These are phyloP conservation scores for Cocos nucifera DNA, from an alignment of 176 grass and related monocot genomes.

Conservation along the genomic window DNA sequence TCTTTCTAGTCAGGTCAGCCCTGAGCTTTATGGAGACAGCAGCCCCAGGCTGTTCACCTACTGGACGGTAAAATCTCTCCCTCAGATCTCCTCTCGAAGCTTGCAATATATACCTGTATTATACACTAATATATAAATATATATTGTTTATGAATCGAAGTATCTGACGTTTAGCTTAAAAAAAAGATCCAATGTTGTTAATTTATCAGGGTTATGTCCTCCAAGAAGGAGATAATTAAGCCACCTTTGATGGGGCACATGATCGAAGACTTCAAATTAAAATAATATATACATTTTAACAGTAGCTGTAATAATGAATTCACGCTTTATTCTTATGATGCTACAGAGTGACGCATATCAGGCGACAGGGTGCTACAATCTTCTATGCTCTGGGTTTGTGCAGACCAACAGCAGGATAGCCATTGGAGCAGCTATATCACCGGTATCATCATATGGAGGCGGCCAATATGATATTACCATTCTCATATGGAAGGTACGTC, in stretches of 20 bases:
- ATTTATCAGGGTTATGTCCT: too few relatives aligned
- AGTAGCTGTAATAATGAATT: too few relatives aligned
- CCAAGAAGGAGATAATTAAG: too few relatives aligned
- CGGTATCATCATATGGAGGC: slow-evolving; percentile 1
- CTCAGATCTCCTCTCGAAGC: not conserved
- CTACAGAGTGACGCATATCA: slow-evolving; percentile 12
- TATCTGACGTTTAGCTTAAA: too few relatives aligned
- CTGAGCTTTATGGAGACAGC: slow-evolving; percentile 94
- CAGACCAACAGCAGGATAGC: slow-evolving; percentile 4
- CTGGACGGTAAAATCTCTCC: slow-evolving; percentile 61
- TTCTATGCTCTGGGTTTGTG: slow-evolving; percentile 17
- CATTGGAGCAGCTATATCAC: not conserved
- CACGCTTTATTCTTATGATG: not conserved
- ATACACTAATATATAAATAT: too few relatives aligned
- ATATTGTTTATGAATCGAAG: too few relatives aligned
- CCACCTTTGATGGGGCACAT: too few relatives aligned
- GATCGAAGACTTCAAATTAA: too few relatives aligned
- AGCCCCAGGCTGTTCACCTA: slow-evolving; percentile 88
- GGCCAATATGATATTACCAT: slow-evolving; percentile 6
- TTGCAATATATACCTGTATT: too few relatives aligned
- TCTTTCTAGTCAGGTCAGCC: slow-evolving; percentile 99
- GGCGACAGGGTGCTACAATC: slow-evolving; percentile 17
- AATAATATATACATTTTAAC: too few relatives aligned
- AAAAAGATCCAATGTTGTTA: too few relatives aligned
- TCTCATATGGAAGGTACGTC: slow-evolving; percentile 13